A percentile compares a stretch with the other conserved stretches of the same genome.
phyloP scores from a whole-genome alignment of 768 basidiomycete genomes.

The Podaxis rugospora region DNA sequence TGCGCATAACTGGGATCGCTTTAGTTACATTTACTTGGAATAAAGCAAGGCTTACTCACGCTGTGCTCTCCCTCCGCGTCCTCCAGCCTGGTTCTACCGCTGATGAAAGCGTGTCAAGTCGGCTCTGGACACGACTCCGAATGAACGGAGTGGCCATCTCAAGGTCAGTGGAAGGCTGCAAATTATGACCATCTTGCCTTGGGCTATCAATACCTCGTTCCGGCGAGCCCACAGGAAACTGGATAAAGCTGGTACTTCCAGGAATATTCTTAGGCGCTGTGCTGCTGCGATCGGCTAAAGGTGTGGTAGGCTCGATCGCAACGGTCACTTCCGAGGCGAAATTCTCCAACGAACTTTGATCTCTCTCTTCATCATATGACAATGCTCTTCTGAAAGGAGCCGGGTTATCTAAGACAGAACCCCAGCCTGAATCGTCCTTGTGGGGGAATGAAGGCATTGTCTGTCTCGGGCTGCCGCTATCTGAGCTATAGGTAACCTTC shows the following conservation, averaged over 20 bases:
- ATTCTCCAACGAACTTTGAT: slow-evolving; percentile 34
- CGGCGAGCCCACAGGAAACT: slow-evolving; percentile 78
- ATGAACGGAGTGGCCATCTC: slow-evolving; percentile 76
- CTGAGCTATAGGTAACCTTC: slow-evolving; percentile 48
- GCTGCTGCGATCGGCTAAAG: slow-evolving; percentile 45
- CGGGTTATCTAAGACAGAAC: slow-evolving; percentile 48
- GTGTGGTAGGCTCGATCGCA: slow-evolving; percentile 37
- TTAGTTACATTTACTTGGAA: slow-evolving; percentile 10
- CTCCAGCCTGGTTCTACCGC: slow-evolving; percentile 76
- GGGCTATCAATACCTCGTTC: slow-evolving; percentile 35
- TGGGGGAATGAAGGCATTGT: slow-evolving; percentile 41
- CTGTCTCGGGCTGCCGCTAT: slow-evolving; percentile 51
- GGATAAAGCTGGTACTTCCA: slow-evolving; percentile 63
- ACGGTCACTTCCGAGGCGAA: slow-evolving; percentile 24
- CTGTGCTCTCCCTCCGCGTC: slow-evolving; percentile 83
- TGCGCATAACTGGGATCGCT: slow-evolving; percentile 59
- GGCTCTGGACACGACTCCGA: slow-evolving; percentile 79
- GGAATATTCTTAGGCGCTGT: slow-evolving; percentile 46
- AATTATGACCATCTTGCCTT: slow-evolving; percentile 13
- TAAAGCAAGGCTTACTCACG: slow-evolving; percentile 45
- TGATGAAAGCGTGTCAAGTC: slow-evolving; percentile 49
- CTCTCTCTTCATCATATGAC: slow-evolving; percentile 71
- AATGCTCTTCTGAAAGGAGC: slow-evolving; percentile 76
- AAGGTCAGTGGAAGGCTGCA: slow-evolving; percentile 73
- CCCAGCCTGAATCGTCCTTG: slow-evolving; percentile 42